These are phyloP conservation scores for Royoungia palumana DNA, from an alignment of 768 basidiomycete genomes.

Conservation along the genomic window DNA sequence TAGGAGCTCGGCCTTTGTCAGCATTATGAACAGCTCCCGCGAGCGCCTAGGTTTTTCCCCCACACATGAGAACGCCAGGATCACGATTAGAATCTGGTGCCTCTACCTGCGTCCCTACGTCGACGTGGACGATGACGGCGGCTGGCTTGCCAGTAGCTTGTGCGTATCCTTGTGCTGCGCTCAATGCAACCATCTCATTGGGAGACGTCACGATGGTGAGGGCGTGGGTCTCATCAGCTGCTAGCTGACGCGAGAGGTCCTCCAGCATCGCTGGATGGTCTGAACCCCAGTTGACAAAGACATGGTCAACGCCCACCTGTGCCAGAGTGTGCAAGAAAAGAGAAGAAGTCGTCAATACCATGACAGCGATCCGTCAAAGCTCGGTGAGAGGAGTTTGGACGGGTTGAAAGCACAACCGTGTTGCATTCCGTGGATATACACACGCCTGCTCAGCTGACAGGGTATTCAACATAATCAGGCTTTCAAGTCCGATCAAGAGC, in stretches of 20 bases:
- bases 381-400: too few relatives aligned
- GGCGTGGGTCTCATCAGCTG: slow-evolving; percentile 32
- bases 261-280: slow-evolving; percentile 73
- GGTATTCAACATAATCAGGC: too few relatives aligned
- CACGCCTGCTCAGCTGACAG: too few relatives aligned
- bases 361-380: neutral
- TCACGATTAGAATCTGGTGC: neutral
- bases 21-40: slow-evolving; percentile 74
- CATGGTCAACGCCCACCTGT: slow-evolving; percentile 60
- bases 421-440: too few relatives aligned
- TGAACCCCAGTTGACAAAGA: slow-evolving; percentile 75
- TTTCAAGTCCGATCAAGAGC: too few relatives aligned
- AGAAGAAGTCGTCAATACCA: slow-evolving; percentile 58
- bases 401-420: too few relatives aligned
- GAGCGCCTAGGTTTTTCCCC: slow-evolving; percentile 41
- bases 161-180: slow-evolving; percentile 68
- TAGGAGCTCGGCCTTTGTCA: slow-evolving; percentile 55
- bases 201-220: slow-evolving; percentile 65
- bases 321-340: slow-evolving; percentile 55
- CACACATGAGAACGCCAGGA: neutral
- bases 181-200: slow-evolving; percentile 75
- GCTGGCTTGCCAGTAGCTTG: slow-evolving; percentile 65
- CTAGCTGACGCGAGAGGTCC: slow-evolving; percentile 58
- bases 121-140: slow-evolving; percentile 72
- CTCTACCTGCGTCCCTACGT: slow-evolving; percentile 62